Evolutionary conservation across 345 rosid species (phyloP).

Genomic region (Litchi chinensis): DNA sequence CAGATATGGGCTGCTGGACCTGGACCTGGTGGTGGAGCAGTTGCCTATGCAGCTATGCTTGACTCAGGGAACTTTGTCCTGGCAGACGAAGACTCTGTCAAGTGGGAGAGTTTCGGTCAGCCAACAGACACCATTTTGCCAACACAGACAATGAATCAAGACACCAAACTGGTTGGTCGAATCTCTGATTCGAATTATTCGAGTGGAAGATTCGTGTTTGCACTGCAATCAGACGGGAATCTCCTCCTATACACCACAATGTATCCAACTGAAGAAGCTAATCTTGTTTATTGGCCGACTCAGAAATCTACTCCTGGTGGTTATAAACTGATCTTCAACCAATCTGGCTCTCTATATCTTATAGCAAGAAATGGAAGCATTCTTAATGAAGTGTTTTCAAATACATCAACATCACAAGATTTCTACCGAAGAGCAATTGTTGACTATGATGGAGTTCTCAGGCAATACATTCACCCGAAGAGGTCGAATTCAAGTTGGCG

Average conservation of each 20-base stretch:
- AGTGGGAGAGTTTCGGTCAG: slow-evolving; percentile 28
- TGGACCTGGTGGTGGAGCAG: background rate
- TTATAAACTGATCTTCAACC: slow-evolving; percentile 18
- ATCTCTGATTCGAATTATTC: slow-evolving; percentile 19
- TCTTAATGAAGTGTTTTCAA: background rate
- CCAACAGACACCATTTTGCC: slow-evolving; percentile 41
- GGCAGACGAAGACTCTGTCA: background rate
- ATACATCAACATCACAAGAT: background rate
- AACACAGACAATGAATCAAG: slow-evolving; percentile 11
- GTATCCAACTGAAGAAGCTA: slow-evolving; percentile 5
- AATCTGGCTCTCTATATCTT: slow-evolving; percentile 26
- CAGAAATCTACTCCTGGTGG: background rate
- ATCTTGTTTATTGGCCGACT: background rate
- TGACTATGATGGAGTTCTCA: slow-evolving; percentile 32
- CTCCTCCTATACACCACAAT: slow-evolving; percentile 19
- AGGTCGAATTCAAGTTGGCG: no score
- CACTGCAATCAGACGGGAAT: slow-evolving; percentile 12
- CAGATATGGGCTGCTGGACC: slow-evolving; percentile 3
- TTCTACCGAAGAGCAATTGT: slow-evolving; percentile 28
- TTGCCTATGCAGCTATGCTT: slow-evolving; percentile 25
- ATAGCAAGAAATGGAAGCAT: slow-evolving; percentile 6
- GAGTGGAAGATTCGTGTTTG: slow-evolving; percentile 26
- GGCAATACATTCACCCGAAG: background rate
- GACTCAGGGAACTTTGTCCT: slow-evolving; percentile 37
- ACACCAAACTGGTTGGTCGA: slow-evolving; percentile 2